Conservation (phyloP, 2,329 filamentous ascomycete genomes). For the Gnomoniopsis smithogilvyi region DNA sequence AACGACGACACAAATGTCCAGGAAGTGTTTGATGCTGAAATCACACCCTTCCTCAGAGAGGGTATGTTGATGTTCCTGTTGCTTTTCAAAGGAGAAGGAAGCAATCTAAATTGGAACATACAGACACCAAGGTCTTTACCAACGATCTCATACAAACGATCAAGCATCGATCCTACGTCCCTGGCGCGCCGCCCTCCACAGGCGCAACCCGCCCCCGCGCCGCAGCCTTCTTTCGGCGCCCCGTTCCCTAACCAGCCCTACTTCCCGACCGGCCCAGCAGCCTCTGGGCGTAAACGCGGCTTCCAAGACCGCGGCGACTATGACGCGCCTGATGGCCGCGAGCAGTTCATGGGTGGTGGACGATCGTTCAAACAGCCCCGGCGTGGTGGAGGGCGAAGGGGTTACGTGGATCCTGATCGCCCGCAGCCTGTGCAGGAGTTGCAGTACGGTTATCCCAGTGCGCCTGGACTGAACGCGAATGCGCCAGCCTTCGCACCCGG, state of each 20-base stretch:
- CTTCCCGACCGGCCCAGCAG: constrained; percentile 25
- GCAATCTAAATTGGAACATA: neutral
- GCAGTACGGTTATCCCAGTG: constrained; percentile 10
- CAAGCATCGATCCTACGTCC: constrained; percentile 57
- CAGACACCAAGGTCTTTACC: constrained; percentile 62
- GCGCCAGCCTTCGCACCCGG: constrained; percentile 24
- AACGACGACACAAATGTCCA: constrained; percentile 62
- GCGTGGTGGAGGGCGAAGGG: constrained; percentile 35
- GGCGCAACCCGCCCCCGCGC: constrained; percentile 17
- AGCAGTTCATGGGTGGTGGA: constrained; percentile 32
- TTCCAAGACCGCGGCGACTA: constrained; percentile 51
- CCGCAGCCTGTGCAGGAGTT: constrained; percentile 24
- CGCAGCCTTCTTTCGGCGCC: neutral
- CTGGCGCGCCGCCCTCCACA: constrained; percentile 45
- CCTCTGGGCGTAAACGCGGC: constrained; percentile 44
- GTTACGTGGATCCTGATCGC: constrained; percentile 17
- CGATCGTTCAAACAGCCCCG: constrained; percentile 59
- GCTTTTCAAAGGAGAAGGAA: neutral
- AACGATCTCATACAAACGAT: constrained; percentile 69
- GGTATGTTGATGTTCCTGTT: constrained; percentile 36
- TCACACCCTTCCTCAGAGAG: constrained; percentile 72
- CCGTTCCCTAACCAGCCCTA: neutral
- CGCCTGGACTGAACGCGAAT: neutral
- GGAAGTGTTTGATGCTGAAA: constrained; percentile 66
- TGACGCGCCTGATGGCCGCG: constrained; percentile 23